Evolutionary conservation across 768 basidiomycete genomes (phyloP).

Genomic region (Tulasnella sp.): DNA sequence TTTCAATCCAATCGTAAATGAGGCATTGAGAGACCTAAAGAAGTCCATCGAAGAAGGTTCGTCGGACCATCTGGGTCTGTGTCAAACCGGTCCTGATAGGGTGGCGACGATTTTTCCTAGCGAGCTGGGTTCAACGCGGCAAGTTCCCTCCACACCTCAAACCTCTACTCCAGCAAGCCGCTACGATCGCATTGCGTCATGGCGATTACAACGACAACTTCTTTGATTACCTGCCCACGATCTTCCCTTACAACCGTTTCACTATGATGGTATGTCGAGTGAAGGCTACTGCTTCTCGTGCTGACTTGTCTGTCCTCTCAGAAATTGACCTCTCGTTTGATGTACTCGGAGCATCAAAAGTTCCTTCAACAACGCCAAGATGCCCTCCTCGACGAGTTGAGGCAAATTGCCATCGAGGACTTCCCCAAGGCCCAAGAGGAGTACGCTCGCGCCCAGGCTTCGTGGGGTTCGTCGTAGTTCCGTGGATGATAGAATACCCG

Average conservation of each 20-base stretch:
- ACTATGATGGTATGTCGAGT: slow-evolving; percentile 69
- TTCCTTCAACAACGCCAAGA: slow-evolving; percentile 67
- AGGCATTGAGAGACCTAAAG: slow-evolving; percentile 6
- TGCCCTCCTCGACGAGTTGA: slow-evolving; percentile 59
- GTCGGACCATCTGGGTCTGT: background rate
- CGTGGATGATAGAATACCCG: background rate
- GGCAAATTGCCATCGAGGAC: slow-evolving; percentile 55
- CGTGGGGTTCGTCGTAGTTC: slow-evolving; percentile 55
- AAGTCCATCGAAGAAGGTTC: slow-evolving; percentile 54
- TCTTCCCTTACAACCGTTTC: slow-evolving; percentile 94
- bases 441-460: slow-evolving; percentile 60
- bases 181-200: slow-evolving; percentile 71
- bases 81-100: background rate
- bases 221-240: slow-evolving; percentile 73
- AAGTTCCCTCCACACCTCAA: slow-evolving; percentile 85
- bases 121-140: slow-evolving; percentile 73
- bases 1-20: background rate
- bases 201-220: slow-evolving; percentile 91
- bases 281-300: background rate
- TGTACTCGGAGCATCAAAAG: slow-evolving; percentile 67
- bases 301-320: slow-evolving; percentile 35
- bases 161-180: slow-evolving; percentile 63
- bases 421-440: slow-evolving; percentile 69
- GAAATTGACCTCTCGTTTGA: slow-evolving; percentile 92
- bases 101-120: slow-evolving; percentile 40